These are phyloP conservation scores for Pythium diclinum DNA, from an alignment of 352 stramenopile species.

Conservation along the genomic window DNA sequence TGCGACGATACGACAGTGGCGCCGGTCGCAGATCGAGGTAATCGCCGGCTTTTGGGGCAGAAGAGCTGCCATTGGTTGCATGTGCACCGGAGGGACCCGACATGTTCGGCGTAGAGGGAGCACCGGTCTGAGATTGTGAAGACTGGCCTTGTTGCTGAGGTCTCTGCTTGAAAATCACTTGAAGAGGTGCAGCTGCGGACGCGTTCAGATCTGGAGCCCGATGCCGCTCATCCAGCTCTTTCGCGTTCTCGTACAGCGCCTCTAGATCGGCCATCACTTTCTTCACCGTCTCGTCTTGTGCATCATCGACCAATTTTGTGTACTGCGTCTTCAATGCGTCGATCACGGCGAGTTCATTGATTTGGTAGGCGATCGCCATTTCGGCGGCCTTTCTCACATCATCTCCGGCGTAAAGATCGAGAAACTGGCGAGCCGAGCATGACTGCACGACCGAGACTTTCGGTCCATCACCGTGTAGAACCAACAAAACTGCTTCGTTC, in stretches of 20 bases:
- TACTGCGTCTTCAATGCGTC: slow-evolving; percentile 55
- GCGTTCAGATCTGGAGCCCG: slow-evolving; percentile 28
- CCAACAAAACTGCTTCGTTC: slow-evolving; percentile 60
- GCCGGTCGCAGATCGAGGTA: slow-evolving; percentile 66
- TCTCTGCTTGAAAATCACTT: slow-evolving; percentile 85
- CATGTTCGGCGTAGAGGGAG: not conserved
- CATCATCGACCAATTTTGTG: slow-evolving; percentile 25
- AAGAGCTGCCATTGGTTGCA: not conserved
- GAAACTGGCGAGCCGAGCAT: slow-evolving; percentile 65
- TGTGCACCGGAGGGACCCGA: not conserved
- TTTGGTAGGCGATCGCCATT: slow-evolving; percentile 68
- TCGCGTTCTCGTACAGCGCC: slow-evolving; percentile 41
- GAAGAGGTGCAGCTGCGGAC: slow-evolving; percentile 42
- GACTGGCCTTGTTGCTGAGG: slow-evolving; percentile 41
- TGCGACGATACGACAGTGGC: slow-evolving; percentile 60
- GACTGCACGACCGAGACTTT: slow-evolving; percentile 76
- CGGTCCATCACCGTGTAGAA: slow-evolving; percentile 68
- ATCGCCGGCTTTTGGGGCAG: slow-evolving; percentile 31
- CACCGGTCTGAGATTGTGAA: not conserved
- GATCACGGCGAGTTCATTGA: slow-evolving; percentile 62
- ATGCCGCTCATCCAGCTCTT: slow-evolving; percentile 50
- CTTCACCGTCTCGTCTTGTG: slow-evolving; percentile 21
- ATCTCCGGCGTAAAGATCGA: slow-evolving; percentile 62
- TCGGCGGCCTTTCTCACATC: slow-evolving; percentile 66
- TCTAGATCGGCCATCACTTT: slow-evolving; percentile 50